These are phyloP conservation scores for Lycium ferocissimum DNA, from an alignment of 257 asterid species.

Conservation along the genomic window DNA sequence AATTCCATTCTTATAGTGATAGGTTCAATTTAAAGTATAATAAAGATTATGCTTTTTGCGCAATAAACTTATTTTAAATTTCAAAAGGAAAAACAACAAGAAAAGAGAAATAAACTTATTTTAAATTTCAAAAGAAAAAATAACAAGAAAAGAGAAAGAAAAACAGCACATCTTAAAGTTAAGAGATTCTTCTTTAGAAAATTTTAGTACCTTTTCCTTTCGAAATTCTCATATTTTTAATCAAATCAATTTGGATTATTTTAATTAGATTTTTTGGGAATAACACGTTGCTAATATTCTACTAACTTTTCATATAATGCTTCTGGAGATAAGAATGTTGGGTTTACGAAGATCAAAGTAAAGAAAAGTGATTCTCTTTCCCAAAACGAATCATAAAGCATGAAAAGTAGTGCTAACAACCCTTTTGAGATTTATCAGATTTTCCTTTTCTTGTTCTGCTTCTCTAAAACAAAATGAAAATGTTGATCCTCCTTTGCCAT, in stretches of 20 bases:
- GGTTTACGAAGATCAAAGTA: constrained; percentile 56
- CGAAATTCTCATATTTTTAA: background rate
- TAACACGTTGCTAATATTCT: constrained; percentile 39
- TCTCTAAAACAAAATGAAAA: constrained; percentile 34
- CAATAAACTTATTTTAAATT: constrained; percentile 21
- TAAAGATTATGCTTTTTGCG: constrained; percentile 50
- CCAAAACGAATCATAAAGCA: constrained; percentile 64
- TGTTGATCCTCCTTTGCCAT: too few species aligned
- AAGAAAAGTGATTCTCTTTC: constrained; percentile 44
- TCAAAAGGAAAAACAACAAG: background rate
- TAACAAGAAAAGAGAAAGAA: background rate
- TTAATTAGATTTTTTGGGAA: constrained; percentile 24
- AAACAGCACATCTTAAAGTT: constrained; percentile 41
- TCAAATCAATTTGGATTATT: constrained; percentile 7
- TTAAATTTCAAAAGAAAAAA: background rate
- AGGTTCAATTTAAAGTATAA: constrained; percentile 50
- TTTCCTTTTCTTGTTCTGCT: constrained; percentile 38
- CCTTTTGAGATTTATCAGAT: constrained; percentile 46
- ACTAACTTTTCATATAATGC: constrained; percentile 49
- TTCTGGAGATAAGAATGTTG: constrained; percentile 69
- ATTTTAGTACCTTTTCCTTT: background rate
- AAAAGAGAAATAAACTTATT: background rate
- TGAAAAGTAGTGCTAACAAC: constrained; percentile 63
- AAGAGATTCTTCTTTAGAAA: constrained; percentile 43
- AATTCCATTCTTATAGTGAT: constrained; percentile 55